Evolutionary conservation across 2,329 filamentous ascomycete genomes (phyloP).

Genomic region (Cladophialophora carrionii): DNA sequence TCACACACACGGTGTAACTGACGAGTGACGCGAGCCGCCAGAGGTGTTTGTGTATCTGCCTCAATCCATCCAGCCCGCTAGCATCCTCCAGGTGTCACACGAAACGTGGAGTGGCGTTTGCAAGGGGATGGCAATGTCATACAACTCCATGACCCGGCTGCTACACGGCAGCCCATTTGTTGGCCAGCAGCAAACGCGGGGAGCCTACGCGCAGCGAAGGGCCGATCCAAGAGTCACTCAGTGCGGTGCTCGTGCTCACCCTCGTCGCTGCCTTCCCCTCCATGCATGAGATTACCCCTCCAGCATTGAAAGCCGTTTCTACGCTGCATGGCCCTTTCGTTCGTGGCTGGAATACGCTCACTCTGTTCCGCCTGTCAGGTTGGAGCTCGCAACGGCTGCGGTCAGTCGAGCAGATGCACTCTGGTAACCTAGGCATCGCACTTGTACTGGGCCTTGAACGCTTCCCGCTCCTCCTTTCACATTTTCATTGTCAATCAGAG

Average conservation of each 20-base stretch:
- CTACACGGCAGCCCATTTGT: constrained; percentile 16
- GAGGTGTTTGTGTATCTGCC: constrained; percentile 10
- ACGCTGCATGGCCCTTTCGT: constrained; percentile 9
- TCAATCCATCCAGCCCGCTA: constrained; percentile 16
- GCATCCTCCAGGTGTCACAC: constrained; percentile 24
- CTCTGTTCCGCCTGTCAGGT: constrained; percentile 3
- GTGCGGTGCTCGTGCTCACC: constrained; percentile 3
- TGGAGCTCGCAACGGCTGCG: not conserved
- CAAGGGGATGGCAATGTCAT: constrained; percentile 26
- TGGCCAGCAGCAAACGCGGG: constrained; percentile 24
- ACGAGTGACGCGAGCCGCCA: not conserved
- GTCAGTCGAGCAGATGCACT: not conserved
- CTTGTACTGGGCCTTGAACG: constrained; percentile 1
- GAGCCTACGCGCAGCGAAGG: constrained; percentile 21
- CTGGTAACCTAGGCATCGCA: not conserved
- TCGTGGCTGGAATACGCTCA: not conserved
- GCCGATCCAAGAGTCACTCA: constrained; percentile 2
- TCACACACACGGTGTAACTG: not conserved
- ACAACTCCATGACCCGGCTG: constrained; percentile 19
- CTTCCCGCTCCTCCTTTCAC: not conserved
- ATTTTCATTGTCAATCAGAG: not conserved
- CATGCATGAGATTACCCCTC: constrained; percentile 17
- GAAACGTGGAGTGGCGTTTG: constrained; percentile 25
- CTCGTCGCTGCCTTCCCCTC: constrained; percentile 12
- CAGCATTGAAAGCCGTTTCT: not conserved